phyloP scores from a whole-genome alignment of 164 flowering plant genomes.

The Nymphaea thermarum region DNA sequence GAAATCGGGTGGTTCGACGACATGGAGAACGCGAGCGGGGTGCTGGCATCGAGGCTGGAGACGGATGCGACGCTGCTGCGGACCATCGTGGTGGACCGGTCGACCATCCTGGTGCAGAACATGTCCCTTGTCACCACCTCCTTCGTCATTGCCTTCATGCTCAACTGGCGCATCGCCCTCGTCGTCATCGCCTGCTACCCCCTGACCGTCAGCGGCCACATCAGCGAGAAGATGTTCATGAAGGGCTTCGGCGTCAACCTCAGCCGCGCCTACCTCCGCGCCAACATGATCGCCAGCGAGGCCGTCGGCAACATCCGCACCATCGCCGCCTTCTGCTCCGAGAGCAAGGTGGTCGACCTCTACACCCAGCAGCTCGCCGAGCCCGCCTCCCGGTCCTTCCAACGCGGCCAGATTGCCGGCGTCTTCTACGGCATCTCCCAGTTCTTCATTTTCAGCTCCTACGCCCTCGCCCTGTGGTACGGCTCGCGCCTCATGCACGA shows the following conservation, averaged over 20 bases:
- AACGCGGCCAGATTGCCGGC: constrained; percentile 91
- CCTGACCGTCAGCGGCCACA: constrained; percentile 64
- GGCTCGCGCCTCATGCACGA: constrained; percentile 87
- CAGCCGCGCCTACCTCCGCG: constrained; percentile 86
- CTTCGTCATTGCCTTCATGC: constrained; percentile 67
- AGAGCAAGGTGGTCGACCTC: constrained; percentile 69
- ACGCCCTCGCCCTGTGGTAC: constrained; percentile 94
- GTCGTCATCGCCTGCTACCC: constrained; percentile 84
- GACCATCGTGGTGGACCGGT: constrained; percentile 73
- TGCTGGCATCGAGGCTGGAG: constrained; percentile 76
- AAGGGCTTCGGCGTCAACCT: constrained; percentile 86
- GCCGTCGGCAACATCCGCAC: constrained; percentile 94
- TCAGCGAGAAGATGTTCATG: constrained; percentile 96
- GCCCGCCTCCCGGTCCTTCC: constrained; percentile 59
- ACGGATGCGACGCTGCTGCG: constrained; percentile 69
- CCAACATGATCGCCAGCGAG: constrained; percentile 96
- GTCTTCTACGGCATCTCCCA: constrained; percentile 81
- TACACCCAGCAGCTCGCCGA: constrained; percentile 63
- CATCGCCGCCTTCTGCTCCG: constrained; percentile 86
- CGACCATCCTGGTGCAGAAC: constrained; percentile 75
- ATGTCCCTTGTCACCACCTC: constrained; percentile 47
- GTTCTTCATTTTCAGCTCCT: constrained; percentile 86
- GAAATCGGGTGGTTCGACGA: constrained; percentile 96
- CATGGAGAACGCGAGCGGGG: constrained; percentile 50
- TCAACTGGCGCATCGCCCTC: constrained; percentile 91